Base-by-base conservation (phyloP, 1,284 basidiomycete species). In the Stereum hirsutum region DNA sequence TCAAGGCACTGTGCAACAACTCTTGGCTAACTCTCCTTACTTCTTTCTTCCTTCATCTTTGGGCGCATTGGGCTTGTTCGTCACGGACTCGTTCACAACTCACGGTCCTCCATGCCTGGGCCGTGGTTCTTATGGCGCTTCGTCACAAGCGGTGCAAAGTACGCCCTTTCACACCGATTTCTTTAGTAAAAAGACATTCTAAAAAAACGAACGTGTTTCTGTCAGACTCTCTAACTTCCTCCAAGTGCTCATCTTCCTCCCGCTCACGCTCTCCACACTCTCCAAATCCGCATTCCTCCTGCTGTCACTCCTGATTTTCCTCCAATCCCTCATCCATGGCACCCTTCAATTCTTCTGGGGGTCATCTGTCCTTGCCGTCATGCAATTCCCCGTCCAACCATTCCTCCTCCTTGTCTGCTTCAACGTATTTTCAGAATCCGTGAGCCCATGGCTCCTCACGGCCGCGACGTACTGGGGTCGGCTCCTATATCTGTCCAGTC, bases 221-320 rank as follows among this genome's bases (percentile, higher is more conserved):
- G n/a, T 30, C n/a, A 85, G 84, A 56, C 63, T 85, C 46, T 84
- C 81, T 6, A 89, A 84, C 33, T 83, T 77, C 48, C 55, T 82
- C 27, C 86, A 91, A 59, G 86, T 91, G 50, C 68, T 92, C 44
- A 74, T 91, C 23, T 91, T 84, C 62, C 74, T 92, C 41, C 89
- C 89, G 2, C 68, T 92, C 45, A 89, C 81, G 31, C 72, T 85
- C 52, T 86, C 81, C 46, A 90, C 84, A 4, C 71, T 92, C 47
- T 85, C 84, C 32, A 81, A 75, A 21, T 70, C 81, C 24, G 86
- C 85, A 1, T 89, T 92, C 55, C 74, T 92, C 25, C 68, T 89
- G 30, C 74, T 89, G 30, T 90, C 88, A 8, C 69, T 92, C 35
- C 75, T 91, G 14, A 70, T 90, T 39, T 80, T 84, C 52, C 56